These are phyloP conservation scores for Lindgomyces ingoldianus DNA, from an alignment of 495 filamentous ascomycete species.

Conservation along the genomic window DNA sequence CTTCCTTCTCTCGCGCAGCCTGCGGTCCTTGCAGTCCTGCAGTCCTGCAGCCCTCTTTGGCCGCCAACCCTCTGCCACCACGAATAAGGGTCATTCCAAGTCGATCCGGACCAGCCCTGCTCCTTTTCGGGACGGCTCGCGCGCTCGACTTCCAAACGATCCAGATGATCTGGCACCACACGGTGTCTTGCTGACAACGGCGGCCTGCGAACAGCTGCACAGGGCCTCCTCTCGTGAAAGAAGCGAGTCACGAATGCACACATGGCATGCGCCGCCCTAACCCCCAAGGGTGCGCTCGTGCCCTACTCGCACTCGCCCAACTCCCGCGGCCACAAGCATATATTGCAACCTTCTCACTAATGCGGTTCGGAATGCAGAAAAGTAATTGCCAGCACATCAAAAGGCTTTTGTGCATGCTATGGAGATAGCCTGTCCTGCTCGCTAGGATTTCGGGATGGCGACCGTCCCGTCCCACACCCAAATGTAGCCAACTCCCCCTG, in stretches of 20 bases:
- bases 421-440: conserved; percentile 30
- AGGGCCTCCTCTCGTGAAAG: conserved; percentile 12
- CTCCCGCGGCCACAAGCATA: conserved; percentile 30
- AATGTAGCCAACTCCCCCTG: conserved; percentile 18
- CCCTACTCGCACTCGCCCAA: conserved; percentile 36
- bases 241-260: conserved; percentile 32
- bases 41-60: conserved; percentile 6
- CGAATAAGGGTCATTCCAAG: conserved; percentile 11
- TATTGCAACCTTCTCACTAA: conserved; percentile 33
- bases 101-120: background rate
- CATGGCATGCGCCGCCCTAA: conserved; percentile 31
- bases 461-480: conserved; percentile 17
- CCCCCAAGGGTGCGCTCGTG: conserved; percentile 32
- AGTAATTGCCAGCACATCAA: conserved; percentile 38
- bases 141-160: conserved; percentile 8
- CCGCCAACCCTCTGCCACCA: conserved; percentile 1
- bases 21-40: conserved; percentile 4
- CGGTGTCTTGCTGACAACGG: conserved; percentile 26
- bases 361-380: conserved; percentile 36
- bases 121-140: conserved; percentile 30
- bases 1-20: conserved; percentile 5
- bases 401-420: conserved; percentile 23
- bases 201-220: conserved; percentile 33
- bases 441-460: conserved; percentile 24
- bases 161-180: conserved; percentile 37